A percentile compares a stretch with the other conserved stretches of the same genome.
Evolutionary conservation across 257 asterid species (phyloP).

Genomic region (Capsicum pubescens): DNA sequence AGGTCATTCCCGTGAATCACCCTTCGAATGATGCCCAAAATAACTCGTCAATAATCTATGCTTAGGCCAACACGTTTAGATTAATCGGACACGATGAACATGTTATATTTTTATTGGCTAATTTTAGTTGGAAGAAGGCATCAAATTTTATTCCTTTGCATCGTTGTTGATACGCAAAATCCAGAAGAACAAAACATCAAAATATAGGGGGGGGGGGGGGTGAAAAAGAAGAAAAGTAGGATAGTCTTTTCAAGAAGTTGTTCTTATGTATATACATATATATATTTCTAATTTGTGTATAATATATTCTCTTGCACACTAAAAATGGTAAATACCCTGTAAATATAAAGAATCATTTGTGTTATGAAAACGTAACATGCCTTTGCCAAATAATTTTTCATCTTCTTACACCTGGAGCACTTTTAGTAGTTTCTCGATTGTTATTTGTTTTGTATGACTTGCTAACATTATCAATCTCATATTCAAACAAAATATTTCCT

Average conservation of each 20-base stretch:
- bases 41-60: not conserved
- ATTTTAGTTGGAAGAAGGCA: conserved; percentile 6
- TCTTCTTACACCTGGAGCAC: not conserved
- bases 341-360: not conserved
- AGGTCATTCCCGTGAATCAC: not conserved
- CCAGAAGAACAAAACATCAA: not conserved
- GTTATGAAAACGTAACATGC: not conserved
- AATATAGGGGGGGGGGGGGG: not conserved
- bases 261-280: not conserved
- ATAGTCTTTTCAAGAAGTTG: not conserved
- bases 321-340: not conserved
- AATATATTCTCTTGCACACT: not conserved
- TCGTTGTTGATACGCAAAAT: conserved; percentile 3
- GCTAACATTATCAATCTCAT: no score
- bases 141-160: conserved; percentile 1
- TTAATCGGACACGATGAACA: not conserved
- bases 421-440: no score
- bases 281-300: not conserved
- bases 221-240: not conserved
- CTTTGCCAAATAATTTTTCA: not conserved
- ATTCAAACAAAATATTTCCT: no score
- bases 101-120: not conserved
- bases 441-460: no score
- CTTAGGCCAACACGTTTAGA: not conserved
- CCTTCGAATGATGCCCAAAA: not conserved